Percentiles rank a stretch among this genome's conserved stretches.
Conservation (phyloP, 345 rosid genomes). For the Lumnitzera racemosa region DNA sequence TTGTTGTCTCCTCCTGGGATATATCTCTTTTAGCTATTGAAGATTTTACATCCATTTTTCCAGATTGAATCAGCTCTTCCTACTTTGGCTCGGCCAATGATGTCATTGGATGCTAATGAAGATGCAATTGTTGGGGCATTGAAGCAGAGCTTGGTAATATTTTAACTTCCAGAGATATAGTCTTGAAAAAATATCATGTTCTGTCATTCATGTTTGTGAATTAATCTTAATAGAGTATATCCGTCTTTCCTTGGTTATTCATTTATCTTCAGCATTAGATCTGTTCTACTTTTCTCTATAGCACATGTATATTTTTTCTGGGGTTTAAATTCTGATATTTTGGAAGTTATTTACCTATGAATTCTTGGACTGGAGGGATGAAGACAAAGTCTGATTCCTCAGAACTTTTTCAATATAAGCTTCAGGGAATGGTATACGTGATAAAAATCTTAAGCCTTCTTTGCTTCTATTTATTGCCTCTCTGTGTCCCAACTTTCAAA, state of each 20-base stretch:
- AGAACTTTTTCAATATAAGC: too few species aligned
- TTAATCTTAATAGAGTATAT: background rate
- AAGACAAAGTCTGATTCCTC: too few species aligned
- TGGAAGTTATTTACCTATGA: too few species aligned
- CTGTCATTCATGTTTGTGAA: background rate
- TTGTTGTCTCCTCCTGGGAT: background rate
- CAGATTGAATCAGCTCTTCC: constrained; percentile 96
- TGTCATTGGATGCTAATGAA: constrained; percentile 95
- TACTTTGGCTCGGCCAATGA: constrained; percentile 79
- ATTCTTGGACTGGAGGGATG: too few species aligned
- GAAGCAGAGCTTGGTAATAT: constrained; percentile 86
- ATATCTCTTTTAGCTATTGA: background rate
- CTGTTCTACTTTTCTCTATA: too few species aligned
- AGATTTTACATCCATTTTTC: background rate
- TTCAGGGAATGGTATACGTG: too few species aligned
- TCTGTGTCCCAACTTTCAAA: background rate
- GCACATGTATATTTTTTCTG: too few species aligned
- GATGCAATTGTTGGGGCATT: constrained; percentile 89
- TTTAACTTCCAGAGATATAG: constrained; percentile 4
- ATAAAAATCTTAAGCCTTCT: too few species aligned
- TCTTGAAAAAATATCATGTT: background rate
- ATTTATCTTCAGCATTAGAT: background rate
- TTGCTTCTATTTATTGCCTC: too few species aligned
- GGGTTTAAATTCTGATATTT: too few species aligned
- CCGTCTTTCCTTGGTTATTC: background rate